phyloP scores from a whole-genome alignment of 805 yeast species.

The Debaryomyces tyrocola region DNA sequence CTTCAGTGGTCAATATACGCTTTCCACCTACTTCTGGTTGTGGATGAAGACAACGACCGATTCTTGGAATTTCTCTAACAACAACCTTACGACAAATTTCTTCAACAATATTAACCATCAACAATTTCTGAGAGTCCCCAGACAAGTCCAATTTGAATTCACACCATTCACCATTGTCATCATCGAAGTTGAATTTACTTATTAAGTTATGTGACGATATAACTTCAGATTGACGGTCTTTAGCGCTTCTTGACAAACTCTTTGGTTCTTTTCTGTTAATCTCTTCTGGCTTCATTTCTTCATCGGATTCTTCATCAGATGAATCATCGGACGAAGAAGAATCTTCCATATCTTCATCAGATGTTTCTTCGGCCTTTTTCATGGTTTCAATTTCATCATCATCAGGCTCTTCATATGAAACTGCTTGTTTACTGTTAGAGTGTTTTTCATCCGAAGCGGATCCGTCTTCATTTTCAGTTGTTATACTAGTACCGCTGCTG shows the following conservation, averaged over 20 bases:
- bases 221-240: conserved; percentile 83
- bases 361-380: conserved; percentile 78
- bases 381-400: conserved; percentile 91
- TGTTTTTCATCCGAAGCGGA: conserved; percentile 57
- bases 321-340: conserved; percentile 39
- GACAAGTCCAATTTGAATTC: conserved; percentile 81
- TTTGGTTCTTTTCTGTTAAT: conserved; percentile 17
- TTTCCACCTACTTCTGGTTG: conserved; percentile 58
- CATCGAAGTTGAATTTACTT: conserved; percentile 86
- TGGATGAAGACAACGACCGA: conserved; percentile 92
- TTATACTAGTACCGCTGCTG: conserved; percentile 19
- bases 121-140: conserved; percentile 84
- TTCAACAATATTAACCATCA: conserved; percentile 97
- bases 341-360: conserved; percentile 60
- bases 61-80: conserved; percentile 86
- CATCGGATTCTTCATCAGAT: conserved; percentile 34
- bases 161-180: conserved; percentile 87
- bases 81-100: conserved; percentile 86
- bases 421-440: conserved; percentile 75
- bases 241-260: conserved; percentile 58
- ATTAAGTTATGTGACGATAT: conserved; percentile 71
- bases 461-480: conserved; percentile 56
- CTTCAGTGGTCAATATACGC: conserved; percentile 88
- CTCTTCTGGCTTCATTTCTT: conserved; percentile 35
- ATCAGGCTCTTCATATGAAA: conserved; percentile 92